Evolutionary conservation across 441 rosid genomes (phyloP).

Genomic region (Capsella rubella): DNA sequence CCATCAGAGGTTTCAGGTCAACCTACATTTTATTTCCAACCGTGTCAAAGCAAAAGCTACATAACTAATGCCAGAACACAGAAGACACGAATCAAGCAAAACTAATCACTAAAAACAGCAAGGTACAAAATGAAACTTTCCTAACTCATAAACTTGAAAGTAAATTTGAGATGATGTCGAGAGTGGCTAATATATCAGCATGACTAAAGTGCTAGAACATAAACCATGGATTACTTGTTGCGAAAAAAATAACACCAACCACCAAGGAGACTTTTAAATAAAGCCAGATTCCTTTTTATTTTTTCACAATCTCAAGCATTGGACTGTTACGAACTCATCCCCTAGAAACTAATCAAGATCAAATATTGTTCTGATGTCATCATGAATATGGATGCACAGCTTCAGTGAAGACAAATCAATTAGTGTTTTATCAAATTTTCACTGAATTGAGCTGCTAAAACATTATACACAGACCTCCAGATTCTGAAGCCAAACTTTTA

Average conservation of each 20-base stretch:
- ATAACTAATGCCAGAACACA: neutral
- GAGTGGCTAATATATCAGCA: too few species aligned
- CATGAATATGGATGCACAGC: slow-evolving; percentile 6
- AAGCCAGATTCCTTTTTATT: neutral
- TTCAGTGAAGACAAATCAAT: neutral
- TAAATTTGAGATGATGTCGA: too few species aligned
- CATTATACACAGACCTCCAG: slow-evolving; percentile 58
- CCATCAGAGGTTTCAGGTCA: slow-evolving; percentile 72
- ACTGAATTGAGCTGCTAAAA: neutral
- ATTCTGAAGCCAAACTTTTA: slow-evolving; percentile 75
- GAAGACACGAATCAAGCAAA: neutral
- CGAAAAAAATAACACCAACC: neutral
- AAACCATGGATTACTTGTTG: neutral
- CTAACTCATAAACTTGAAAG: too few species aligned
- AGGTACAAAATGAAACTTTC: neutral
- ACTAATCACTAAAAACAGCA: slow-evolving; percentile 4
- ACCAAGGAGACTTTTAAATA: neutral
- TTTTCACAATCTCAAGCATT: slow-evolving; percentile 7
- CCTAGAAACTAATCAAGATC: slow-evolving; percentile 20
- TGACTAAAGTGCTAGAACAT: too few species aligned
- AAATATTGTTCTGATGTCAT: slow-evolving; percentile 10
- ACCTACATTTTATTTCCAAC: slow-evolving; percentile 57
- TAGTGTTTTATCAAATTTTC: neutral
- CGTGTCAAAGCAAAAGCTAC: slow-evolving; percentile 4
- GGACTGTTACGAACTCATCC: neutral